Percentiles rank a stretch among this genome's conserved stretches.
Conservation (phyloP, 129 eudicot genomes). For the Helianthus tuberosus region DNA sequence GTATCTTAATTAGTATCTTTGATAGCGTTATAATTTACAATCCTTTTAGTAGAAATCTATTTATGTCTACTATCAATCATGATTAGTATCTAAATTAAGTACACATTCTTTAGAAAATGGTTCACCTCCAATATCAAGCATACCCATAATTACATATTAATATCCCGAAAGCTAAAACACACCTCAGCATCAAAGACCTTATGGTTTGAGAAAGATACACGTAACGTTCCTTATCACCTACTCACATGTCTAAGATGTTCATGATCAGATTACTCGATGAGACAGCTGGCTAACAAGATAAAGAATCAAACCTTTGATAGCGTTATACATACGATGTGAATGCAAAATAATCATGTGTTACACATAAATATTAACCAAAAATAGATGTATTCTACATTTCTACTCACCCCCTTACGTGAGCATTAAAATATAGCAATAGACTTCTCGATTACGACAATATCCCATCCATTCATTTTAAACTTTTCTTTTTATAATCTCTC, state of each 20-base stretch:
- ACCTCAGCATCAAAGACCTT: slow-evolving; percentile 4
- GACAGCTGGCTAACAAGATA: slow-evolving; percentile 36
- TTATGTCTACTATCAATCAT: neutral
- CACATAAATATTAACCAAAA: slow-evolving; percentile 40
- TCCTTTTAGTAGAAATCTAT: neutral
- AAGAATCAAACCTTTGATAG: slow-evolving; percentile 26
- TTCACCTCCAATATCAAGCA: slow-evolving; percentile 8
- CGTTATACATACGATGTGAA: slow-evolving; percentile 32
- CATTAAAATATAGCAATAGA: slow-evolving; percentile 23
- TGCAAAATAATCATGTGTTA: slow-evolving; percentile 35
- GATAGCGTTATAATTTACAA: too few relatives aligned
- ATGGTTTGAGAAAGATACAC: slow-evolving; percentile 20
- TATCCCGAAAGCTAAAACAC: neutral
- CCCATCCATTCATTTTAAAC: slow-evolving; percentile 20
- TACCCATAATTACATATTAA: neutral
- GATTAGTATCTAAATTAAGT: neutral
- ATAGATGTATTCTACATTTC: slow-evolving; percentile 7
- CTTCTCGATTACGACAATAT: slow-evolving; percentile 29
- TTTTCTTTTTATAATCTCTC: slow-evolving; percentile 37
- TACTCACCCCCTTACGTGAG: slow-evolving; percentile 26
- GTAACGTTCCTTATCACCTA: slow-evolving; percentile 17
- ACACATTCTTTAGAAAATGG: slow-evolving; percentile 13
- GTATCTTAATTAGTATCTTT: too few relatives aligned
- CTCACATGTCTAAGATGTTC: slow-evolving; percentile 34
- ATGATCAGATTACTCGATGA: slow-evolving; percentile 28